phyloP scores from a whole-genome alignment of 2,329 filamentous ascomycete genomes.

The Pseudopyrenochaeta lycopersici region DNA sequence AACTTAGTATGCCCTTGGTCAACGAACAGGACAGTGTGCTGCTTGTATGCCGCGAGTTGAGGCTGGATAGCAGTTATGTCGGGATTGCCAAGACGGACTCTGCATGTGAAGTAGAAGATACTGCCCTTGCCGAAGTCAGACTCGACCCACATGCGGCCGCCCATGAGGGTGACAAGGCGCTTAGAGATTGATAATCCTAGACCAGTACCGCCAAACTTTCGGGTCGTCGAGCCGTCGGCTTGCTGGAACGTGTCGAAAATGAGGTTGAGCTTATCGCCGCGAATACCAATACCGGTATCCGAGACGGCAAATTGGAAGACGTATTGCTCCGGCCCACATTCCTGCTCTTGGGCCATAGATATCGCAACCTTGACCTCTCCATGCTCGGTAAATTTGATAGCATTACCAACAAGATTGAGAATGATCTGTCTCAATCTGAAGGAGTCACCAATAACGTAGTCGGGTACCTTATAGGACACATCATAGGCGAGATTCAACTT shows the following conservation, averaged over 20 bases:
- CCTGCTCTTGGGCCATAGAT: conserved; percentile 71
- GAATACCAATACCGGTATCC: conserved; percentile 96
- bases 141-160: conserved; percentile 94
- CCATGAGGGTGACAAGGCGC: conserved; percentile 93
- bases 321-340: conserved; percentile 78
- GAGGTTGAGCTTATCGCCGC: conserved; percentile 91
- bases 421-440: conserved; percentile 97
- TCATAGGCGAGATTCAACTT: conserved; percentile 92
- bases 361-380: conserved; percentile 97
- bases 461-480: conserved; percentile 90
- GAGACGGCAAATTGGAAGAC: conserved; percentile 95
- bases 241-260: conserved; percentile 99
- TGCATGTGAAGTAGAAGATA: conserved; percentile 95
- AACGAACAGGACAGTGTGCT: conserved; percentile 92
- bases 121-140: conserved; percentile 91
- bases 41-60: conserved; percentile 87
- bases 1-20: conserved; percentile 86
- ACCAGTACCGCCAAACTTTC: conserved; percentile 94
- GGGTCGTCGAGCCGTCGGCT: conserved; percentile 94
- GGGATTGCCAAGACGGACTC: conserved; percentile 82
- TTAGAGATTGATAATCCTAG: conserved; percentile 95
- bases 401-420: conserved; percentile 95
- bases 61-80: conserved; percentile 81
- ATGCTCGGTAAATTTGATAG: conserved; percentile 98
- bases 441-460: conserved; percentile 94